Evolutionary conservation across 306 rosid species (phyloP).

Genomic region (Acmispon strigosus): DNA sequence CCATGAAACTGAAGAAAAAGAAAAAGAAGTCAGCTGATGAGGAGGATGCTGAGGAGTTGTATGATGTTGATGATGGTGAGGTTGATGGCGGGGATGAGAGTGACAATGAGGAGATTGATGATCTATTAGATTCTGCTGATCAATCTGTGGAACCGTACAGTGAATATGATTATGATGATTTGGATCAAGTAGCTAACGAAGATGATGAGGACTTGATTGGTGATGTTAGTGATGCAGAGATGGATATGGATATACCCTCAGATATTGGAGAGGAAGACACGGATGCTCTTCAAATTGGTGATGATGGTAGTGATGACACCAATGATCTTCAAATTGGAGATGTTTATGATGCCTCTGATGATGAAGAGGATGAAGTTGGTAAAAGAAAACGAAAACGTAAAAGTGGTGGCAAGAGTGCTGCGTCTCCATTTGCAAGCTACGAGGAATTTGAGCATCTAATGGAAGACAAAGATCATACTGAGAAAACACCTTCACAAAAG

Average conservation of each 20-base stretch:
- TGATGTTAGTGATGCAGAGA: conserved; percentile 56
- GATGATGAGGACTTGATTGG: conserved; percentile 83
- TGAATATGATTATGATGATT: conserved; percentile 80
- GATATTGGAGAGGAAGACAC: conserved; percentile 48
- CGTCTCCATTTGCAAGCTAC: conserved; percentile 75
- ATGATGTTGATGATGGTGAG: conserved; percentile 45
- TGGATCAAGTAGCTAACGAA: conserved; percentile 57
- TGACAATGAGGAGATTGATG: conserved; percentile 81
- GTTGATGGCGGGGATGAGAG: conserved; percentile 70
- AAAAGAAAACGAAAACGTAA: conserved; percentile 47
- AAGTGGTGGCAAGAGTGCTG: conserved; percentile 35
- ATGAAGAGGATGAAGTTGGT: conserved; percentile 29
- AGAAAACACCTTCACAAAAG: conserved; percentile 22
- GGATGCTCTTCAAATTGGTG: conserved; percentile 23
- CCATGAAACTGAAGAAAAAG: conserved; percentile 70
- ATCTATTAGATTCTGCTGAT: conserved; percentile 62
- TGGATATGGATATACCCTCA: conserved; percentile 47
- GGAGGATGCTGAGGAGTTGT: conserved; percentile 59
- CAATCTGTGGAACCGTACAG: conserved; percentile 42
- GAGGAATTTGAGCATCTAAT: conserved; percentile 83
- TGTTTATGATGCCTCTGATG: conserved; percentile 39
- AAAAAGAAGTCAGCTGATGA: conserved; percentile 61
- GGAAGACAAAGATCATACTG: conserved; percentile 19
- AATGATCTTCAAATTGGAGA: conserved; percentile 40
- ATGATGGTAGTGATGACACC: background rate